Percentiles rank a stretch among this genome's conserved stretches.
Evolutionary conservation across 352 stramenopile species (phyloP).

Genomic region (Pythium sp.): DNA sequence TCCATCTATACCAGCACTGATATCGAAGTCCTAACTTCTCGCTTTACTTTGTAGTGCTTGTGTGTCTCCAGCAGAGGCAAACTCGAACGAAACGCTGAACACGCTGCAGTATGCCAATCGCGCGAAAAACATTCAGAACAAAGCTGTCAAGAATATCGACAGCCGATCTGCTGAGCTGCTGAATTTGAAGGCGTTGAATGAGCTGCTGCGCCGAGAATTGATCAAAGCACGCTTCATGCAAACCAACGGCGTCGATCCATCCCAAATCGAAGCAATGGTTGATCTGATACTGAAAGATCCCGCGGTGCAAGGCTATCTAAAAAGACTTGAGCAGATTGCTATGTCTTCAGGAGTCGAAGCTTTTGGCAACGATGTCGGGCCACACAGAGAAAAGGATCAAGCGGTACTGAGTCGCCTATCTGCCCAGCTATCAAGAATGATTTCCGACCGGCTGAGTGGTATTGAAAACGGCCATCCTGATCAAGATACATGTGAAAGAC

Average conservation of each 20-base stretch:
- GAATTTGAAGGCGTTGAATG: constrained; percentile 64
- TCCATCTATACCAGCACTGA: background rate
- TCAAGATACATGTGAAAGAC: background rate
- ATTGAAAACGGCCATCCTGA: background rate
- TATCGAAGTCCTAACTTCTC: background rate
- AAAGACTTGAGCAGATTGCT: constrained; percentile 49
- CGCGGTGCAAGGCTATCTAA: constrained; percentile 53
- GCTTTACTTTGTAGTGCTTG: constrained; percentile 42
- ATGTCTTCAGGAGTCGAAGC: constrained; percentile 13
- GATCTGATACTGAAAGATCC: constrained; percentile 45
- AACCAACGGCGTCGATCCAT: constrained; percentile 19
- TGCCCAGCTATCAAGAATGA: constrained; percentile 9
- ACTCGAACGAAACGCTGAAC: constrained; percentile 73
- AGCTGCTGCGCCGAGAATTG: constrained; percentile 63
- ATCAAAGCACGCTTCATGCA: constrained; percentile 52
- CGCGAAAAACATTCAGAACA: constrained; percentile 89
- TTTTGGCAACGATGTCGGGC: background rate
- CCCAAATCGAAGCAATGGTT: constrained; percentile 27
- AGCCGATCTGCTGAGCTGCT: constrained; percentile 68
- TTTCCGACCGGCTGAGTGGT: constrained; percentile 3
- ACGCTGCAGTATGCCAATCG: constrained; percentile 87
- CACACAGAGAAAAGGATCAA: constrained; percentile 5
- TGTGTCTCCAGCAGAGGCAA: constrained; percentile 72
- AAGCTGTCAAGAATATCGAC: constrained; percentile 88
- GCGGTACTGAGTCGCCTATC: constrained; percentile 5